These are phyloP conservation scores for Cerrena zonata DNA, from an alignment of 1,284 basidiomycete species.

Conservation along the genomic window DNA sequence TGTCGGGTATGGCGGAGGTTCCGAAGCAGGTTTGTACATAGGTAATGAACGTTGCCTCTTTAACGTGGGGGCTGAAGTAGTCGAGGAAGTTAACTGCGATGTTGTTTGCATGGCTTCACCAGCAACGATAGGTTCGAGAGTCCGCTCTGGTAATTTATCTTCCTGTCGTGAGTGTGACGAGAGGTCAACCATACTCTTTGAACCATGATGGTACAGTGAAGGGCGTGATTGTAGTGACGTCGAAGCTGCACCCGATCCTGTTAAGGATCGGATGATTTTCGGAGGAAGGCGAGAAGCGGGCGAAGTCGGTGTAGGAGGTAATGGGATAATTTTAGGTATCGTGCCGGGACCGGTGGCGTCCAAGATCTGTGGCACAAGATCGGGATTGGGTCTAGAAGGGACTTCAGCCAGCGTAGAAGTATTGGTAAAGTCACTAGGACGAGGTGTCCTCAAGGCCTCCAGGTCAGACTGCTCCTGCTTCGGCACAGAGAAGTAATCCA, in stretches of 20 bases:
- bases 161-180: slow-evolving; percentile 27
- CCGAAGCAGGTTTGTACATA: slow-evolving; percentile 40
- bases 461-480: neutral
- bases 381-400: neutral
- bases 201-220: slow-evolving; percentile 55
- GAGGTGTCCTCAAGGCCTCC: slow-evolving; percentile 1
- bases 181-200: slow-evolving; percentile 54
- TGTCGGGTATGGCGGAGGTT: slow-evolving; percentile 48
- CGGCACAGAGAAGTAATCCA: slow-evolving; percentile 3
- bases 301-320: slow-evolving; percentile 13
- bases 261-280: neutral
- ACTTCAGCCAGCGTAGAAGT: neutral
- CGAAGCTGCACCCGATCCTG: neutral
- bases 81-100: neutral
- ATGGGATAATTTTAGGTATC: slow-evolving; percentile 3
- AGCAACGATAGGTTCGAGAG: slow-evolving; percentile 3
- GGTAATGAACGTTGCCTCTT: slow-evolving; percentile 55
- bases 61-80: slow-evolving; percentile 24
- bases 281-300: slow-evolving; percentile 6
- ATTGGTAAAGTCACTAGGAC: neutral
- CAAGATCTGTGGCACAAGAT: slow-evolving; percentile 1
- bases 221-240: slow-evolving; percentile 22
- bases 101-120: neutral
- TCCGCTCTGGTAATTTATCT: slow-evolving; percentile 20
- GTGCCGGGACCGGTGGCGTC: slow-evolving; percentile 1